These are phyloP conservation scores for Spergularia azorica DNA, from an alignment of 179 eudicot genomes.

Conservation along the genomic window DNA sequence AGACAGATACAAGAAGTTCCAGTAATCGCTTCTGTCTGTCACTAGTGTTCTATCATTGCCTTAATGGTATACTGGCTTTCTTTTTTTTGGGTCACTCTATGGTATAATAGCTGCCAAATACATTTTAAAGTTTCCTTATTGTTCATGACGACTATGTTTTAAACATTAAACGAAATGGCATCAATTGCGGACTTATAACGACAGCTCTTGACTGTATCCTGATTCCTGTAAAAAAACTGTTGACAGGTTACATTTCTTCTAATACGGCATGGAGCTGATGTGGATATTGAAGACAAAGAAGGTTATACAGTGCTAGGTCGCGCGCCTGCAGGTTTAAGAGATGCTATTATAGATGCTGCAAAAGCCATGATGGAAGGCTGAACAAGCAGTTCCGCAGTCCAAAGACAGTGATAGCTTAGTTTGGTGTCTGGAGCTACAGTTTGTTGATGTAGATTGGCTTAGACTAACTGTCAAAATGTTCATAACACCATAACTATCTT, in stretches of 20 bases:
- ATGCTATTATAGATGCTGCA: constrained; percentile 73
- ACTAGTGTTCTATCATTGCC: too few relatives aligned
- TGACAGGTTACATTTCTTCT: constrained; percentile 73
- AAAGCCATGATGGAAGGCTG: constrained; percentile 89
- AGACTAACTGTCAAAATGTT: not conserved
- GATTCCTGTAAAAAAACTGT: not conserved
- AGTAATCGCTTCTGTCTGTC: too few relatives aligned
- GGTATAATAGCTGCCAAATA: too few relatives aligned
- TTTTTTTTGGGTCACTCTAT: too few relatives aligned
- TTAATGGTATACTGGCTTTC: too few relatives aligned
- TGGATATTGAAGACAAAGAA: constrained; percentile 89
- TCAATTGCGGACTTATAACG: too few relatives aligned
- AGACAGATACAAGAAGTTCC: too few relatives aligned
- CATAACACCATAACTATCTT: not conserved
- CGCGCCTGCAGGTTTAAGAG: constrained; percentile 66
- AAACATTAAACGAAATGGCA: too few relatives aligned
- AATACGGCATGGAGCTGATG: constrained; percentile 95
- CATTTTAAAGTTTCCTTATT: too few relatives aligned
- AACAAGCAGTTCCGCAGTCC: constrained; percentile 2
- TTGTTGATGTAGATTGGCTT: not conserved
- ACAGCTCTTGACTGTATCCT: too few relatives aligned
- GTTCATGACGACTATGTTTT: too few relatives aligned
- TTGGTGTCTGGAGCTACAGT: not conserved
- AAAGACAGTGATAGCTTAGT: not conserved
- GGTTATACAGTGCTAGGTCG: constrained; percentile 92